Base-by-base conservation (phyloP, 2,329 filamentous ascomycete genomes). In the Dothistroma pini region DNA sequence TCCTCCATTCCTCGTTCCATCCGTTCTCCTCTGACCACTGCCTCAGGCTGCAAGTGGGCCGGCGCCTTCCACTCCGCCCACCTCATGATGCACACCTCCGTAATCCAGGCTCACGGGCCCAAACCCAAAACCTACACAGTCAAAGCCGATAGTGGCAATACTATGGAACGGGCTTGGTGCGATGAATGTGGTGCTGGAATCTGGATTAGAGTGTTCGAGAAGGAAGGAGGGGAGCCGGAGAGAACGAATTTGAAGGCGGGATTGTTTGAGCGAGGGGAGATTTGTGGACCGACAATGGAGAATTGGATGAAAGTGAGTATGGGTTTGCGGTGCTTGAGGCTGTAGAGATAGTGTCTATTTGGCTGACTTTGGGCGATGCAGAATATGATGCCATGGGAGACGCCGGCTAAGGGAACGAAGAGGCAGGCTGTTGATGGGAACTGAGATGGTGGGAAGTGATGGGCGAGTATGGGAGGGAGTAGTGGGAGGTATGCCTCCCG, bases 51-150 rank as follows among this genome's bases (percentile, higher is more conserved):
- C 38, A 58, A 58, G 54, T 58, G 57, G 57, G 57, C 57, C 35
- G 57, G 57, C 50, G 57, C 57, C n/a, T 58, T 58, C 50, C 60
- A 62, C 52, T 62, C 60, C 9, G 60, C 60, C 22, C 60, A 59
- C 32, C 35, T 62, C 12, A 59, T 62, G 32, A 58, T 62, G 51
- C 22, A 47, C 9, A 59, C 60, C 11, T 35, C 48, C 4, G 51
- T 56, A 4, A 62, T 59, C 34, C 16, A 51, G 12, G 52, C 47
- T 25, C 21, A 22, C 21, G 32, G 48, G 1, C 58, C 49, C 12
- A 48, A 32, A 9, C 48, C 54, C 49, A 54, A 61, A 11, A 47
- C 35, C 34, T 54, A 59, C 44, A n/a, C 29, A 4, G 35, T 57
- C 11, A 62, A 57, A 56, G 60, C 60, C 10, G 53, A 62, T n/a